Base-by-base conservation (phyloP, 805 yeast species). In the Kodamaea hsintzibuensis region DNA sequence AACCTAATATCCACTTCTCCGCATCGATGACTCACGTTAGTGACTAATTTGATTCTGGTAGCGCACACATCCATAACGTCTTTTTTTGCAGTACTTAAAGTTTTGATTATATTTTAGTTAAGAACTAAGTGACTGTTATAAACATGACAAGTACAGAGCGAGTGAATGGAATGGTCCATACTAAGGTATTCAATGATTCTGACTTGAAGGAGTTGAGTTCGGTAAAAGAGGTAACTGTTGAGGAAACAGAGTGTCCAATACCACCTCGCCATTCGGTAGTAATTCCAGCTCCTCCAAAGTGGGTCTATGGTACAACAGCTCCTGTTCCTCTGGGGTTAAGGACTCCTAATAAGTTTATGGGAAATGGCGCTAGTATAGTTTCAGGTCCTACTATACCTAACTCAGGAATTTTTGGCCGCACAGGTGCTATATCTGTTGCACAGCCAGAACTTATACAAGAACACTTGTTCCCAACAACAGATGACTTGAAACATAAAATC, bases 401-500 rank as follows among this genome's bases (percentile, higher is more conserved):
- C 43, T 50, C 47, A 13, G 38, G 46, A 30, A 25, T 51, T 45
- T 45, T 51, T 17, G 42, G 43, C 3, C 37, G 50, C 35, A 42
- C 42, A n/a, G 77, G 77, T 8, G 69, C 70, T 19, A 64, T 68
- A 40, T 68, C 75, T 1, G 67, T 76, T 18, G 73, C 78, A 2
- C 78, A 72, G 56, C 81, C 82, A 0, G 80, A 76, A 54, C 73
- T 77, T 7, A 64, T 76, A 7, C 81, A 77, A 53, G 69, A 70
- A 47, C 67, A 67, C 46, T 55, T 78, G 30, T 71, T 65, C 47
- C 81, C 81, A 2, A 62, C 69, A 3, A 59, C 71, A 30, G 66
- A 65, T 9, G 47, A 49, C 1, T 57, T 72, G 17, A 61, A 68
- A 35, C 37, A 54, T 9, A 69, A 71, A 51, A 69, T 77, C 5